A percentile compares a stretch with the other conserved stretches of the same genome.
Evolutionary conservation across 805 yeast species (phyloP).

Genomic region (Nakazawaea wickerhamii): DNA sequence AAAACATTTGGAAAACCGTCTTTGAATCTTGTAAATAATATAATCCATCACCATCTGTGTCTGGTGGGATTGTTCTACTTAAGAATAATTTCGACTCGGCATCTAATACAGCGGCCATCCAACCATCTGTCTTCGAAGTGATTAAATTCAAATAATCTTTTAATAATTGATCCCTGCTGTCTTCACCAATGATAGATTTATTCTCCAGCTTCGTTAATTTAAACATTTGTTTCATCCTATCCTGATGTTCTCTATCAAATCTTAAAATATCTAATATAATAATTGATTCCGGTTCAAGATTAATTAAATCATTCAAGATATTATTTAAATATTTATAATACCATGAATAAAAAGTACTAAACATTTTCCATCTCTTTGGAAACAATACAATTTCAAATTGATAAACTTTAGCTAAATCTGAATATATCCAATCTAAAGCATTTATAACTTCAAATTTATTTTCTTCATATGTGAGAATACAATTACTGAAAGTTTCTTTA

Average conservation of each 20-base stretch:
- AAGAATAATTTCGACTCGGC: slow-evolving; percentile 63
- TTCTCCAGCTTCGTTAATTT: slow-evolving; percentile 39
- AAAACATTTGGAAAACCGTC: slow-evolving; percentile 73
- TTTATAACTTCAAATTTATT: slow-evolving; percentile 50
- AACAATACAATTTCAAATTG: slow-evolving; percentile 52
- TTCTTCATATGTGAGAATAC: slow-evolving; percentile 49
- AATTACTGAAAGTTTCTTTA: slow-evolving; percentile 59
- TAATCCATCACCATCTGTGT: slow-evolving; percentile 53
- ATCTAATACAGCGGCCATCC: slow-evolving; percentile 68
- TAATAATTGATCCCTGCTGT: slow-evolving; percentile 64
- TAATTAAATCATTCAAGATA: slow-evolving; percentile 58
- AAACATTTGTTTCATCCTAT: slow-evolving; percentile 44
- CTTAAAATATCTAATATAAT: slow-evolving; percentile 68
- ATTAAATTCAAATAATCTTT: slow-evolving; percentile 75
- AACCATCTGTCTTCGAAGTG: slow-evolving; percentile 70
- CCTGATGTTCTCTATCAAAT: slow-evolving; percentile 66
- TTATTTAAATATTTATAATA: slow-evolving; percentile 65
- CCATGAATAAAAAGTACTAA: slow-evolving; percentile 51
- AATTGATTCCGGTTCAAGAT: slow-evolving; percentile 74
- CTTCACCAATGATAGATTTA: slow-evolving; percentile 61
- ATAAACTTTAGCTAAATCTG: slow-evolving; percentile 66
- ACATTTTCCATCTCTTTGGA: slow-evolving; percentile 73
- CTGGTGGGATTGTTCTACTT: slow-evolving; percentile 65
- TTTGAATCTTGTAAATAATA: slow-evolving; percentile 72
- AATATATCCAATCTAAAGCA: slow-evolving; percentile 77